Base-by-base conservation (phyloP, 495 filamentous ascomycete genomes). In the Podospora bellae-mahoneyi region DNA sequence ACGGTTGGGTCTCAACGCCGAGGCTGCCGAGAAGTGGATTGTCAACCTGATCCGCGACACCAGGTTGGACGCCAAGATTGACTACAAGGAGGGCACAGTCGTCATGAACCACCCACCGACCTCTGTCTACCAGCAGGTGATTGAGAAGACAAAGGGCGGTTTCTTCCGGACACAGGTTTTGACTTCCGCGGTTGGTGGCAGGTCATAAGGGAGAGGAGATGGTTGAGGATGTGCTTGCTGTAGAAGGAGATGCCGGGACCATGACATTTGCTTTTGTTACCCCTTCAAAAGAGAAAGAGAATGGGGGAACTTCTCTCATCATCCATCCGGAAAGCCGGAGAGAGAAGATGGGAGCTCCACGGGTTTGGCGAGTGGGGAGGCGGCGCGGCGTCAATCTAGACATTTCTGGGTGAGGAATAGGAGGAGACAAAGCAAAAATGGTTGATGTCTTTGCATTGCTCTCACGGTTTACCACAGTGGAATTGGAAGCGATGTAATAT, bases 21-120 rank as follows among this genome's bases (percentile, higher is more conserved):
- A 97, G 74, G 95, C 97, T 73, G 95, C 96, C 71, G 95, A 99
- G 88, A 98, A 97, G 84, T 98, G 96, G 96, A 99, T 99, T 71
- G 95, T 99, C 68, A 99, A 99, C 82, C 86, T 98, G 58, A 99
- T 99, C 81, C 89, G 95, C 67, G 95, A 99, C 78, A 99, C 95
- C 2, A 86, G 95, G 63, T 92, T 99, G 55, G 95, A 99, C 74
- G 95, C 96, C 69, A 99, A 99, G 87, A 96, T 99, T 71, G 95
- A 99, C 79, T 98, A 97, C 82, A 91, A 98, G 84, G 92, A 94
- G 81, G 95, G 95, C 72, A 99, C 95, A 55, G 95, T 99, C 30
- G 88, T 99, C 68, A 99, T 99, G 95, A 99, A 99, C 83, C 95
- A 99, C 82, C 95, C 95, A 58, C 94, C 95, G 20, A 93, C 93